These are phyloP conservation scores for Helichrysum umbraculigerum DNA, from an alignment of 129 eudicot genomes.

Conservation along the genomic window DNA sequence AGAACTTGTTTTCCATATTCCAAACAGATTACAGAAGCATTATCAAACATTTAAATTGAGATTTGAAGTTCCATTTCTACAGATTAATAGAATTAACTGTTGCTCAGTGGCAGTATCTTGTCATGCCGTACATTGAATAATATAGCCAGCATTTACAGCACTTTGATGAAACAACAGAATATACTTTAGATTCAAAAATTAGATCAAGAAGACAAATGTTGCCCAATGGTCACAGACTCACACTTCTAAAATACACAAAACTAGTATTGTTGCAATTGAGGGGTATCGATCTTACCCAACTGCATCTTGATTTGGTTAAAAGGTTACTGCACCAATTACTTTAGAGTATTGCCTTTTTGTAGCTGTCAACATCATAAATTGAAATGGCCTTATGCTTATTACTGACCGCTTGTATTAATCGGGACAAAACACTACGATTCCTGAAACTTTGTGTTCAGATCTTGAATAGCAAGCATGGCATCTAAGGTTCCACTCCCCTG, in stretches of 20 bases:
- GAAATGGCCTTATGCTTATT: neutral
- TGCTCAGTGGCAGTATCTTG: neutral
- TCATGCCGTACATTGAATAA: neutral
- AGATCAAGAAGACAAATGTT: neutral
- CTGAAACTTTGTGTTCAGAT: neutral
- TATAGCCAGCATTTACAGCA: neutral
- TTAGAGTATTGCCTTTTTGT: no score
- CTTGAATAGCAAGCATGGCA: neutral
- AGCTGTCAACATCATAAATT: no score
- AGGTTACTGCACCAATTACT: no score
- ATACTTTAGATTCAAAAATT: neutral
- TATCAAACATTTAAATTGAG: neutral
- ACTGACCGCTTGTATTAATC: neutral
- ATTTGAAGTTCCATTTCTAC: conserved; percentile 2
- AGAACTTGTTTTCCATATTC: neutral
- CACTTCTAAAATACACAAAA: neutral
- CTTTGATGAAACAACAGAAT: neutral
- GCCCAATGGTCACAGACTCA: neutral
- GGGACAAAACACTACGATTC: neutral
- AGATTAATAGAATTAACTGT: neutral
- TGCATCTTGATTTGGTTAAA: neutral
- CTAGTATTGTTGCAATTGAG: neutral
- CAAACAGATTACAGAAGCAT: neutral
- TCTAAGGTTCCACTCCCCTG: neutral
- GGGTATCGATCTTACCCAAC: neutral